Conservation (phyloP, 169 alveolate genomes). For the Nephromyces sp. region DNA sequence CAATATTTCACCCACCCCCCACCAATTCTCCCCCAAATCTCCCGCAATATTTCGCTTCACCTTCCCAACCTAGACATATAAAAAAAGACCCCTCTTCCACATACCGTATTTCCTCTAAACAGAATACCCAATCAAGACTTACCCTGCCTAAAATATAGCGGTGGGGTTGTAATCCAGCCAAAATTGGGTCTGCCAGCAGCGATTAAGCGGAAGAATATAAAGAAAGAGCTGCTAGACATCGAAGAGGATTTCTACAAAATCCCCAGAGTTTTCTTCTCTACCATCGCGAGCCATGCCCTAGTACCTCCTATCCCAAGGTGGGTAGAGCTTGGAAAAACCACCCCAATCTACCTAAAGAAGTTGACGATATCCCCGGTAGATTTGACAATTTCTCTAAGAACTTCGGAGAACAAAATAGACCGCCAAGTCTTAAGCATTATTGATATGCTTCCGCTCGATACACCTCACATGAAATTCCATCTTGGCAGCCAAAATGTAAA, state of each 20-base stretch:
- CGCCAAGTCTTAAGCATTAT: slow-evolving; percentile 67
- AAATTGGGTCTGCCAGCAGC: no score
- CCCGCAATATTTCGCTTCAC: no score
- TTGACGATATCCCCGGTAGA: slow-evolving; percentile 61
- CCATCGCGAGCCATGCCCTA: slow-evolving; percentile 42
- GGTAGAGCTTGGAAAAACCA: slow-evolving; percentile 53
- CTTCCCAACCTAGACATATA: background rate
- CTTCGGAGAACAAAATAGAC: slow-evolving; percentile 68
- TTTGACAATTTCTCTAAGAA: slow-evolving; percentile 68
- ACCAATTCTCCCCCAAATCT: no score
- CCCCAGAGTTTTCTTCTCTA: slow-evolving; percentile 34
- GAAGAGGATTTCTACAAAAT: no score
- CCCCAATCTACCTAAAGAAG: slow-evolving; percentile 61
- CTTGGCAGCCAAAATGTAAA: slow-evolving; percentile 57
- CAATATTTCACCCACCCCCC: no score
- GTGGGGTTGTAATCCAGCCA: background rate
- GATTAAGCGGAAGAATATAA: no score
- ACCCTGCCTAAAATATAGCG: background rate
- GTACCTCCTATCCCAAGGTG: slow-evolving; percentile 61
- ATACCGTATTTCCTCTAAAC: background rate
- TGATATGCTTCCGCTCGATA: slow-evolving; percentile 79
- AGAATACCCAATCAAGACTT: background rate
- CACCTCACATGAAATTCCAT: slow-evolving; percentile 76
- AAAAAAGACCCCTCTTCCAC: background rate
- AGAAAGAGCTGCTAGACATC: no score